Evolutionary conservation across 2,329 filamentous ascomycete genomes (phyloP).

Genomic region (Corynespora cassiicola): DNA sequence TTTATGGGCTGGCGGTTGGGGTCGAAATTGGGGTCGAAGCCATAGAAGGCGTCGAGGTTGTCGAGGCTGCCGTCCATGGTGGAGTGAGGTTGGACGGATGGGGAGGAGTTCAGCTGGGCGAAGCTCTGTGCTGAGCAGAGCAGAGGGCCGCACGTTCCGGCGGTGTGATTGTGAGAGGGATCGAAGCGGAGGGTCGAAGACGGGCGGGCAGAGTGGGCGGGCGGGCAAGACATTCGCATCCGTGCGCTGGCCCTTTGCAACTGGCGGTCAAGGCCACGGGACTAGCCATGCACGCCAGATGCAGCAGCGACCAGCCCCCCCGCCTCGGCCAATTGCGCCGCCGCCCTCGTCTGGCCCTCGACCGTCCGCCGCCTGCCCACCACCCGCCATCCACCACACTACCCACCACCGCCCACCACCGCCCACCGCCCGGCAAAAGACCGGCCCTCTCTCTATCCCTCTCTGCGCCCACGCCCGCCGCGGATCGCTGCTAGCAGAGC

Average conservation of each 20-base stretch:
- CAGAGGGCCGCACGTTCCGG: slow-evolving; percentile 26
- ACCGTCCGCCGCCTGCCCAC: slow-evolving; percentile 8
- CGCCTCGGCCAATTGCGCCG: slow-evolving; percentile 10
- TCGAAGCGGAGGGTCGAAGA: slow-evolving; percentile 19
- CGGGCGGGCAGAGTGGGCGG: slow-evolving; percentile 17
- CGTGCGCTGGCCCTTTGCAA: slow-evolving; percentile 12
- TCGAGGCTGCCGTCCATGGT: slow-evolving; percentile 53
- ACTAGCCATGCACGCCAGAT: slow-evolving; percentile 20
- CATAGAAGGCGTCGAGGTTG: slow-evolving; percentile 48
- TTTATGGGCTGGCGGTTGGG: slow-evolving; percentile 39
- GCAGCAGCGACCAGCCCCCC: slow-evolving; percentile 15
- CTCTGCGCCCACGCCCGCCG: neutral
- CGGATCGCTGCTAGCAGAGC: slow-evolving; percentile 2
- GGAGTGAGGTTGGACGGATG: slow-evolving; percentile 19
- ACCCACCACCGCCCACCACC: neutral
- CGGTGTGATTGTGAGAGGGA: slow-evolving; percentile 28
- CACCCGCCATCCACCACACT: slow-evolving; percentile 6
- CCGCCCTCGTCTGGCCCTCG: slow-evolving; percentile 1
- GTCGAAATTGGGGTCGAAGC: slow-evolving; percentile 47
- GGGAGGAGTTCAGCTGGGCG: slow-evolving; percentile 41
- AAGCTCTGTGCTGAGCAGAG: slow-evolving; percentile 39
- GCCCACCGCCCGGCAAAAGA: no score
- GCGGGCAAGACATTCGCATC: slow-evolving; percentile 15
- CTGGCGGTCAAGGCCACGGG: slow-evolving; percentile 26
- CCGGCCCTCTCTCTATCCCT: no score